phyloP scores from a whole-genome alignment of 352 stramenopile genomes.

The Aphanomyces euteiches region DNA sequence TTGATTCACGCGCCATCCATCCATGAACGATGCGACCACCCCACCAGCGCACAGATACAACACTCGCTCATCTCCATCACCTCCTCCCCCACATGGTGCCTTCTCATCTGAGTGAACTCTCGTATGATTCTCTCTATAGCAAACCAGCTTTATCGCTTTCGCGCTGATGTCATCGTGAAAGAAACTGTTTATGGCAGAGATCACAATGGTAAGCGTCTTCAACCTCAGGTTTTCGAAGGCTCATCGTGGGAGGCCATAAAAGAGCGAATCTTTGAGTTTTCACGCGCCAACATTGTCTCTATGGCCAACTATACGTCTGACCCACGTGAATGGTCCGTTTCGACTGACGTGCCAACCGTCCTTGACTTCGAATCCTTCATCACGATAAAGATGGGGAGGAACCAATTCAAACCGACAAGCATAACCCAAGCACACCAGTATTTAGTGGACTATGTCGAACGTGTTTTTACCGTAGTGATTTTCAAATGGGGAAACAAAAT shows the following conservation, averaged over 20 bases:
- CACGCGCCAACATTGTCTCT: background rate
- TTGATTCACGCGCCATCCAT: too few species aligned
- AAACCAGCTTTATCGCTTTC: background rate
- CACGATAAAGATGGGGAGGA: background rate
- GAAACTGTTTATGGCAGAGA: constrained; percentile 6
- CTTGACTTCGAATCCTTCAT: background rate
- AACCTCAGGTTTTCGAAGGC: constrained; percentile 12
- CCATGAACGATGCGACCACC: background rate
- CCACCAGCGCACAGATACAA: background rate
- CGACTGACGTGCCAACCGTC: background rate
- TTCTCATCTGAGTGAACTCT: background rate
- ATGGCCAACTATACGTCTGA: background rate
- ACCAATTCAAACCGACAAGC: background rate
- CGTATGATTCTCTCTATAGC: background rate
- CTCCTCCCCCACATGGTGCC: background rate
- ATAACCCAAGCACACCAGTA: background rate
- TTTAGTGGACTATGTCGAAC: background rate
- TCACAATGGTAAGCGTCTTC: constrained; percentile 15
- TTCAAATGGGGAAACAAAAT: constrained; percentile 8
- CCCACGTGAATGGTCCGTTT: background rate
- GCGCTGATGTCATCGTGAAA: constrained; percentile 7
- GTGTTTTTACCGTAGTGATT: background rate
- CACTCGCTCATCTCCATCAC: background rate
- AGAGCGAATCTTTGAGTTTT: background rate
- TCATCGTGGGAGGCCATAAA: background rate